phyloP scores from a whole-genome alignment of 768 basidiomycete species.

The Leccinum boreale region DNA sequence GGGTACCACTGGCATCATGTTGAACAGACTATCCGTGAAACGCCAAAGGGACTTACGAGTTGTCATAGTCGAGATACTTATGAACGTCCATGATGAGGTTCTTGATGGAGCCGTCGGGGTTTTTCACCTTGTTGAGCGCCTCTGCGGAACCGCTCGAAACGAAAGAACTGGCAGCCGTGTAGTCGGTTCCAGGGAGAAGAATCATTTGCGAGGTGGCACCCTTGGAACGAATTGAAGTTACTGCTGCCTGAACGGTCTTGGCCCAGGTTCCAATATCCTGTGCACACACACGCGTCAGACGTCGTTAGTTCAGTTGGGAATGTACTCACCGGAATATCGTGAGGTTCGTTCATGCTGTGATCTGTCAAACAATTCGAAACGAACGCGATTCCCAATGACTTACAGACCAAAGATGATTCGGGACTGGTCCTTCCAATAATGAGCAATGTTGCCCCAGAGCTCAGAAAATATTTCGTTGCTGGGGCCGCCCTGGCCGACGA shows the following conservation, averaged over 20 bases:
- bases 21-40: slow-evolving; percentile 12
- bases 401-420: slow-evolving; percentile 52
- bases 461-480: slow-evolving; percentile 50
- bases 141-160: slow-evolving; percentile 48
- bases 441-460: slow-evolving; percentile 52
- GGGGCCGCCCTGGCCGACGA: slow-evolving; percentile 64
- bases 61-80: slow-evolving; percentile 58
- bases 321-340: slow-evolving; percentile 44
- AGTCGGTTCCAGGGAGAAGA: slow-evolving; percentile 58
- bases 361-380: background rate
- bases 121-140: slow-evolving; percentile 43
- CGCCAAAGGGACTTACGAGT: slow-evolving; percentile 35
- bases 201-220: slow-evolving; percentile 55
- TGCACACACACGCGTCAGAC: background rate
- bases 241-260: slow-evolving; percentile 49
- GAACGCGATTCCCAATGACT: slow-evolving; percentile 10
- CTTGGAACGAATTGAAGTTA: slow-evolving; percentile 55
- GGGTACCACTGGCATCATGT: slow-evolving; percentile 37
- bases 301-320: slow-evolving; percentile 41
- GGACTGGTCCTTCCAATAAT: slow-evolving; percentile 40
- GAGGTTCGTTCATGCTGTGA: slow-evolving; percentile 60
- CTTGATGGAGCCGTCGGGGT: slow-evolving; percentile 43
- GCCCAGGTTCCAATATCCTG: slow-evolving; percentile 47
- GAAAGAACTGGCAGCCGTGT: slow-evolving; percentile 50
- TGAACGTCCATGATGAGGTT: slow-evolving; percentile 60